These are phyloP conservation scores for Torulaspora pretoriensis DNA, from an alignment of 1,139 yeast species.

Conservation along the genomic window DNA sequence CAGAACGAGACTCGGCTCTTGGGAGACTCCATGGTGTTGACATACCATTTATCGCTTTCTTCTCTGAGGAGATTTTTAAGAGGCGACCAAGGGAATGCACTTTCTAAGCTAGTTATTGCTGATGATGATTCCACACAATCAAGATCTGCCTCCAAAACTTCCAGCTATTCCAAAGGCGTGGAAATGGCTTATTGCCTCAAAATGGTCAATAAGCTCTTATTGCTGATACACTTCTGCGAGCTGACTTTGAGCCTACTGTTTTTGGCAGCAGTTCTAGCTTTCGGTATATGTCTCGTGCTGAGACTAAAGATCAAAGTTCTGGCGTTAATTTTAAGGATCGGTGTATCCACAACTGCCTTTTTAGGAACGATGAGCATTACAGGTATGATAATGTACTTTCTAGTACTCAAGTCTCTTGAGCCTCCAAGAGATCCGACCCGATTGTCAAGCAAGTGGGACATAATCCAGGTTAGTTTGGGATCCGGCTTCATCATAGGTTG, in stretches of 20 bases:
- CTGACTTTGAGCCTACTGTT: conserved; percentile 9
- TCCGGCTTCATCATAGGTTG: conserved; percentile 25
- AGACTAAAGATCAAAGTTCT: conserved; percentile 13
- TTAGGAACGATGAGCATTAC: conserved; percentile 15
- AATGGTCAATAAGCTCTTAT: conserved; percentile 15
- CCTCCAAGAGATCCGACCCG: conserved; percentile 15
- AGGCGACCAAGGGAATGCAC: conserved; percentile 16
- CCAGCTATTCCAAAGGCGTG: conserved; percentile 17
- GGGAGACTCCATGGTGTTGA: conserved; percentile 28
- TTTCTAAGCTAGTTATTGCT: conserved; percentile 16
- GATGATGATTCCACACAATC: conserved; percentile 5
- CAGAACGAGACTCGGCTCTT: conserved; percentile 22
- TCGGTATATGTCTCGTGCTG: conserved; percentile 16
- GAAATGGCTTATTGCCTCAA: conserved; percentile 17
- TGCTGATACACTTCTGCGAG: conserved; percentile 14
- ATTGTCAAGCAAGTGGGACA: conserved; percentile 18
- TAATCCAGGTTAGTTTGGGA: conserved; percentile 22
- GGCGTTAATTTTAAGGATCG: conserved; percentile 12
- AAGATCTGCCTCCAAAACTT: neutral
- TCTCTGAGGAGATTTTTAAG: conserved; percentile 19
- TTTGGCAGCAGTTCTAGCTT: conserved; percentile 9
- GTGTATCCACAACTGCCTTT: conserved; percentile 8
- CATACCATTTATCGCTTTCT: conserved; percentile 21
- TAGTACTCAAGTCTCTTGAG: conserved; percentile 19
- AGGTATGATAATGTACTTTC: conserved; percentile 12